These are phyloP conservation scores for Venturia nashicola DNA, from an alignment of 2,329 filamentous ascomycete species.

Conservation along the genomic window DNA sequence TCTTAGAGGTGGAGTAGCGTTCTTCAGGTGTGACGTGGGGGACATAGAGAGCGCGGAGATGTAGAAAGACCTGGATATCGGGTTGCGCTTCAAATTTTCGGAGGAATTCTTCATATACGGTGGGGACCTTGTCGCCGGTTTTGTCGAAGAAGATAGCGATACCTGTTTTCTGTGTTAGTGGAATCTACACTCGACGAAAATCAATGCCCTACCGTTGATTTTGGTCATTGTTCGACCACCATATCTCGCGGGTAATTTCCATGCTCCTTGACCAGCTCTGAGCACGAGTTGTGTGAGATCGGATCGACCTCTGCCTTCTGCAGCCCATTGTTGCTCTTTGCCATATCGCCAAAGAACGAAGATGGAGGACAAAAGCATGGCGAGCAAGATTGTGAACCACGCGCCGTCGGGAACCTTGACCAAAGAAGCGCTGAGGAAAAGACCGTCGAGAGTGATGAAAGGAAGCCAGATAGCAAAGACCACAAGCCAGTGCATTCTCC, in stretches of 20 bases:
- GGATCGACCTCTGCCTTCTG: slow-evolving; percentile 52
- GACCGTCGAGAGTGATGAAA: slow-evolving; percentile 54
- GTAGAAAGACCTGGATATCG: slow-evolving; percentile 62
- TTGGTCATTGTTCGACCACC: background rate
- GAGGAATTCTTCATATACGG: slow-evolving; percentile 61
- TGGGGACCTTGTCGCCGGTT: slow-evolving; percentile 50
- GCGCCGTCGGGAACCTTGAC: slow-evolving; percentile 64
- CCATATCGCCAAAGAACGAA: slow-evolving; percentile 70
- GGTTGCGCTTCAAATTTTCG: slow-evolving; percentile 57
- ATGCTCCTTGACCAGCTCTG: background rate
- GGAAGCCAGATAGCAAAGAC: slow-evolving; percentile 50
- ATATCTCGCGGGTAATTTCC: background rate
- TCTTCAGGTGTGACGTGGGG: slow-evolving; percentile 40
- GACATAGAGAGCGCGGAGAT: slow-evolving; percentile 50
- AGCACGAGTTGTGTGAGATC: slow-evolving; percentile 12
- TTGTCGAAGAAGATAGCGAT: slow-evolving; percentile 72
- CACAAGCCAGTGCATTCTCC: slow-evolving; percentile 49
- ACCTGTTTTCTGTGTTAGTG: slow-evolving; percentile 22
- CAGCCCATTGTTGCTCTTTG: slow-evolving; percentile 64
- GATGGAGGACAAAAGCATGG: slow-evolving; percentile 47
- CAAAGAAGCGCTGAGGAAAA: slow-evolving; percentile 57
- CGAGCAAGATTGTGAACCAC: slow-evolving; percentile 63
- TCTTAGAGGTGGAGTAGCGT: slow-evolving; percentile 34
- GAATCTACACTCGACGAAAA: too few relatives aligned
- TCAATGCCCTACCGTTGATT: background rate